phyloP scores from a whole-genome alignment of 345 rosid species.

The Heritiera littoralis region DNA sequence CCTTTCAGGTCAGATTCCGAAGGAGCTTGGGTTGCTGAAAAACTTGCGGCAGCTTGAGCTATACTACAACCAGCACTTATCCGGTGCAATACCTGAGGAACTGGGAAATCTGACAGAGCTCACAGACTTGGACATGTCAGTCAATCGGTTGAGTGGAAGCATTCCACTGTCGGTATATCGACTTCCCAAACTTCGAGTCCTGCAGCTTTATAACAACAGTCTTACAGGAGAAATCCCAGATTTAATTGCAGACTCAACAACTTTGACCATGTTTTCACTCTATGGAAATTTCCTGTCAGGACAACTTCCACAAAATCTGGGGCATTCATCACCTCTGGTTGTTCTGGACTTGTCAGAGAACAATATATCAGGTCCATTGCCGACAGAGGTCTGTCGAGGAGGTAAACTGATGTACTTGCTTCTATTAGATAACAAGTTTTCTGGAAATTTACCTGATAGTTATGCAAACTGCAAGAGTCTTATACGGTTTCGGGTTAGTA shows the following conservation, averaged over 20 bases:
- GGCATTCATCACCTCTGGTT: constrained; percentile 50
- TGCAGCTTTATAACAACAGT: constrained; percentile 94
- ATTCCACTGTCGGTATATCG: constrained; percentile 77
- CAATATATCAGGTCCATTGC: constrained; percentile 68
- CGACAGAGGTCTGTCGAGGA: constrained; percentile 61
- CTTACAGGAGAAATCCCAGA: constrained; percentile 79
- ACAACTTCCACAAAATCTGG: constrained; percentile 67
- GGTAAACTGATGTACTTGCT: constrained; percentile 80
- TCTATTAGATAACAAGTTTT: constrained; percentile 62
- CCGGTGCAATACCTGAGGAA: constrained; percentile 75
- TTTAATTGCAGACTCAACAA: constrained; percentile 58
- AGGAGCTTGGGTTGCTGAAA: constrained; percentile 68
- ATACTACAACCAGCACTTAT: constrained; percentile 70
- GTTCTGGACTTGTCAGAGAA: constrained; percentile 85
- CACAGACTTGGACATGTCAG: constrained; percentile 82
- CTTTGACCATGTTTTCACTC: constrained; percentile 61
- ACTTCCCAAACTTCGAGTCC: constrained; percentile 68
- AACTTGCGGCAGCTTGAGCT: constrained; percentile 79
- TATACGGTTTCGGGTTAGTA: constrained; percentile 74
- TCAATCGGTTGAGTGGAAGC: constrained; percentile 64
- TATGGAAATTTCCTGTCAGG: constrained; percentile 77
- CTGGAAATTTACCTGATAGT: constrained; percentile 63
- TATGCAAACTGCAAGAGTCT: constrained; percentile 68
- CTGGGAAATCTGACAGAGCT: constrained; percentile 88
- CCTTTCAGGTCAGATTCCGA: constrained; percentile 66